Evolutionary conservation across 306 rosid genomes (phyloP), one percentile per base, ranked within the genome.

Genomic region (Luffa aegyptiaca): DNA sequence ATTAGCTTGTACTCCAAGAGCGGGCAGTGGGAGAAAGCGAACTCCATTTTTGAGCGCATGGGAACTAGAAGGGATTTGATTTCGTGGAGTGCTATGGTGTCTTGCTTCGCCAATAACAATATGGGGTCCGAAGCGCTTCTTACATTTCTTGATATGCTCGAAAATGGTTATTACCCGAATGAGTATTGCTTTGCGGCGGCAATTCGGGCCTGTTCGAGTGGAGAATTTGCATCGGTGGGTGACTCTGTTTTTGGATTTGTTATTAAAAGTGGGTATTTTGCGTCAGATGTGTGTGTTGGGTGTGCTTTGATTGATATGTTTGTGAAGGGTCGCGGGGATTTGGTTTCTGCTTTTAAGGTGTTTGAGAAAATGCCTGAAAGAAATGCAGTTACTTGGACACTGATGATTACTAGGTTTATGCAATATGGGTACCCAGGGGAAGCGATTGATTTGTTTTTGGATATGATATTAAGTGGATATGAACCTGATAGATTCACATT

Each of bases 291-390:
- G 12, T 87, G 84, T 70, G 92, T 90, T 66, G 94, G 94, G 6
- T 90, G 94, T 84, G 91, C 82, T 2, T 79, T 90, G 66, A 88
- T 87, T 46, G 94, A 88, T 79, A 85, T 87, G 94, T 86, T 84
- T 82, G 85, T 21, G 0, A 87, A 84, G 79, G 88, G 94, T 4
- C 36, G 84, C 0, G 45, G 73, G 9, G 90, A 88, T 77, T 49
- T 87, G 20, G 78, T 72, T 17, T 87, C 84, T 2, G 94, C 91
- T 0, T 80, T 64, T 51, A 61, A 44, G 84, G 88, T 90, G 90
- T 90, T 90, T 26, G 88, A 88, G 16, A 84, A 82, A 80, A 90
- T 90, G 92, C 83, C 8, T 3, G 85, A 84, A 20, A 87, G 63
- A 62, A 87, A 90, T 77, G 77, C 87, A 1, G 94, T 88, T 51